Percentiles rank a stretch among this genome's conserved stretches.
Evolutionary conservation across 2,329 filamentous ascomycete genomes (phyloP).

Genomic region (Sclerotinia minor): DNA sequence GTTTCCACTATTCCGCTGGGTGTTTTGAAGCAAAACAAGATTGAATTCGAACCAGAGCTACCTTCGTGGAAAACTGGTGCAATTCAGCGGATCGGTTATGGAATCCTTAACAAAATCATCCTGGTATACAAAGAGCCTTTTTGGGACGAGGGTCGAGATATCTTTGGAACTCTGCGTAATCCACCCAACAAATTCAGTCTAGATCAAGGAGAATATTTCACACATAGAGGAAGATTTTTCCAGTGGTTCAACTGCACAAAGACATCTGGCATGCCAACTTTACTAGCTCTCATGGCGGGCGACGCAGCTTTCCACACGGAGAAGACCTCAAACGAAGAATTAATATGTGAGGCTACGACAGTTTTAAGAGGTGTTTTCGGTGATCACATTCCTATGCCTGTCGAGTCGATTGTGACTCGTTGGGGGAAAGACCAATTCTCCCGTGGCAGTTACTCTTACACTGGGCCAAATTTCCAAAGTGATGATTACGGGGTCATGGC

Average conservation of each 20-base stretch:
- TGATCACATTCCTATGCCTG: constrained; percentile 68
- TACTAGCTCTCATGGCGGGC: constrained; percentile 93
- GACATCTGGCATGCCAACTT: constrained; percentile 81
- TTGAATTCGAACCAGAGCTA: constrained; percentile 88
- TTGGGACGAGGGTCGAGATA: constrained; percentile 87
- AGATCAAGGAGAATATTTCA: constrained; percentile 74
- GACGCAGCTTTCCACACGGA: constrained; percentile 91
- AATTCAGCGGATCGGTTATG: constrained; percentile 84
- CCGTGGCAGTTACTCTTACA: constrained; percentile 93
- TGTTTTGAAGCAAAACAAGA: constrained; percentile 78
- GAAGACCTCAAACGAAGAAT: constrained; percentile 67
- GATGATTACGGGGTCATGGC: constrained; percentile 96
- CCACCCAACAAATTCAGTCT: constrained; percentile 69
- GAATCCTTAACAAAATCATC: constrained; percentile 92
- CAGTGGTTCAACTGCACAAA: constrained; percentile 96
- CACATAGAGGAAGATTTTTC: constrained; percentile 86
- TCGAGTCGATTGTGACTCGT: constrained; percentile 85
- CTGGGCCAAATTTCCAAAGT: constrained; percentile 75
- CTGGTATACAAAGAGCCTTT: constrained; percentile 86
- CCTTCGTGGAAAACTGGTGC: constrained; percentile 81
- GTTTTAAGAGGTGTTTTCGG: constrained; percentile 78
- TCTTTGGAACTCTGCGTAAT: constrained; percentile 87
- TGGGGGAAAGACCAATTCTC: constrained; percentile 92
- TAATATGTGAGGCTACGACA: constrained; percentile 77
- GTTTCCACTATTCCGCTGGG: constrained; percentile 88